Base-by-base conservation (phyloP, 148 eudicot genomes). In the Bassia scoparia region DNA sequence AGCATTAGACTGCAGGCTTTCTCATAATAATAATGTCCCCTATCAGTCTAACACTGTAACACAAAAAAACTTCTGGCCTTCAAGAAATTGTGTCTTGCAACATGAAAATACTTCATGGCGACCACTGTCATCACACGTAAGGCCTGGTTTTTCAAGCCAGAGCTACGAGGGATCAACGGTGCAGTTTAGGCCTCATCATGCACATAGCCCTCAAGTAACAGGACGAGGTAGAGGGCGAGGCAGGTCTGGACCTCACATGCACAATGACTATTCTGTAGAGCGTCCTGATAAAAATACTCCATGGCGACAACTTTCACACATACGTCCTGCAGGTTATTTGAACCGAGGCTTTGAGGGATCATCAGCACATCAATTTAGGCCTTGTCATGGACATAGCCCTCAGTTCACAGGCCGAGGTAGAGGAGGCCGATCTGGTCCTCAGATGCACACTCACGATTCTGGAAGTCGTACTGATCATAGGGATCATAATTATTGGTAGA, bases 341-440 rank as follows among this genome's bases (percentile, higher is more conserved):
- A 52, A 34, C n/a, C 41, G 3, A n/a, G 60, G 53, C 21, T 24
- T 41, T 37, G 68, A 21, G 49, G 68, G 48, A 63, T 21, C 46
- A 35, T 21, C 68, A 21, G 27, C 5, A 23, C 68, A n/a, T n/a
- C n/a, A 64, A 20, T 23, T 41, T 23, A 23, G 68, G 68, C 68
- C 68, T 11, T 15, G 5, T 23, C 0, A 54, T 54, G 64, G 24
- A 52, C 24, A 50, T 20, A 38, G 15, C 37, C 37, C 70, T 65
- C 70, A 64, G 53, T 49, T 62, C 16, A 46, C 26, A 31, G 76
- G 74, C 11, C 24, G 78, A 34, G 78, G 78, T 16, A 63, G 75
- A 69, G 69, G 74, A 53, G 79, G 55, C 11, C 24, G 35, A 14
- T 37, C 27, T 16, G 60, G 50, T 29, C 56, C 33, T 76, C 31